phyloP scores from a whole-genome alignment of 2,329 filamentous ascomycete species.

The Alternaria solani region DNA sequence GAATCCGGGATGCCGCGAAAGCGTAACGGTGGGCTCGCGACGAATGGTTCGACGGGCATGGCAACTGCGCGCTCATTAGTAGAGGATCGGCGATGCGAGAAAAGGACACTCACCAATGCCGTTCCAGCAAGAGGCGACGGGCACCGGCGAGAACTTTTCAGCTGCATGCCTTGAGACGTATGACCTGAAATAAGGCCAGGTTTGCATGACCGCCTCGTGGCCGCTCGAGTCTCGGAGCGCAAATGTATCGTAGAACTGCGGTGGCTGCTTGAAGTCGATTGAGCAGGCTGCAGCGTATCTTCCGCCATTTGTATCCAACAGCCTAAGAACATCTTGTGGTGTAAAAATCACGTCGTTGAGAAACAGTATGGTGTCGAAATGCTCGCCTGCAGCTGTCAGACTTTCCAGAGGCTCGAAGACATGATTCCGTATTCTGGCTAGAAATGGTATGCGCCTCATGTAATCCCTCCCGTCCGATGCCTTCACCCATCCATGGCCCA shows the following conservation, averaged over 20 bases:
- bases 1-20: conserved; percentile 72
- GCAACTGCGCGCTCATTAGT: conserved; percentile 35
- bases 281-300: conserved; percentile 70
- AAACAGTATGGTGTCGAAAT: conserved; percentile 68
- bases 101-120: conserved; percentile 58
- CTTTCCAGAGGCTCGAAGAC: conserved; percentile 67
- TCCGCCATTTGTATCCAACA: conserved; percentile 66
- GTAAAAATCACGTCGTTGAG: conserved; percentile 71
- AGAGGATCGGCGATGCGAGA: neutral
- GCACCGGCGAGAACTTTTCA: conserved; percentile 58
- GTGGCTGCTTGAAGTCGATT: conserved; percentile 65
- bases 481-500: conserved; percentile 66
- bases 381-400: conserved; percentile 57
- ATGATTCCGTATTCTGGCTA: conserved; percentile 70
- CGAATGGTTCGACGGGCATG: conserved; percentile 37
- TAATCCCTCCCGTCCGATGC: conserved; percentile 60
- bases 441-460: conserved; percentile 72
- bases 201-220: conserved; percentile 60
- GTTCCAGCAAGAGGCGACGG: conserved; percentile 74
- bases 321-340: conserved; percentile 62
- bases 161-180: conserved; percentile 62
- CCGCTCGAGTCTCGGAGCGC: conserved; percentile 65
- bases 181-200: conserved; percentile 68
- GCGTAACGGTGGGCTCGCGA: conserved; percentile 53
- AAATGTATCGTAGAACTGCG: conserved; percentile 69